phyloP scores from a whole-genome alignment of 1,284 basidiomycete genomes.

The Leccinum griseonigrum region DNA sequence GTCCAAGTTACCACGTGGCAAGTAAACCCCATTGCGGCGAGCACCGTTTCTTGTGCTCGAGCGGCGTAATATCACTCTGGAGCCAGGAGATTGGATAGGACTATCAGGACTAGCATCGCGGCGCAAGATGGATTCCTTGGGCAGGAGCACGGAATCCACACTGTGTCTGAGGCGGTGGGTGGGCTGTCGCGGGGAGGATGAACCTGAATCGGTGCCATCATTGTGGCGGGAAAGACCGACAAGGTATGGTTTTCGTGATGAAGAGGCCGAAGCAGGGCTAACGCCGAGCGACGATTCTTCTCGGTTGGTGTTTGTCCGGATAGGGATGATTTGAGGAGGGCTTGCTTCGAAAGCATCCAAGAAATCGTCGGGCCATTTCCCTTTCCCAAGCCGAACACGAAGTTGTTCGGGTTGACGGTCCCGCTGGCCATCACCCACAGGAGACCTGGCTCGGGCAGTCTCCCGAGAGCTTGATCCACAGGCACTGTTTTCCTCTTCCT shows the following conservation, averaged over 20 bases:
- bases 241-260: constrained; percentile 56
- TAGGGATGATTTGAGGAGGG: constrained; percentile 32
- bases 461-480: constrained; percentile 37
- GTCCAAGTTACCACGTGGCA: constrained; percentile 41
- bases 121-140: constrained; percentile 52
- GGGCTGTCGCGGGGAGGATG: constrained; percentile 52
- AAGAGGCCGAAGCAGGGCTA: constrained; percentile 48
- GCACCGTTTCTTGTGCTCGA: constrained; percentile 50
- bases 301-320: constrained; percentile 27
- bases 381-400: constrained; percentile 64
- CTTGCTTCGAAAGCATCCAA: constrained; percentile 50
- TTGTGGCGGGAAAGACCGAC: constrained; percentile 43
- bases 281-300: constrained; percentile 28
- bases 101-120: constrained; percentile 60
- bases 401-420: constrained; percentile 34
- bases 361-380: constrained; percentile 82
- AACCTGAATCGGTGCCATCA: constrained; percentile 47
- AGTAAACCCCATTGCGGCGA: constrained; percentile 48
- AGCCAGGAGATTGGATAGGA: constrained; percentile 32
- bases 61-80: constrained; percentile 53
- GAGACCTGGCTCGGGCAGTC: constrained; percentile 27
- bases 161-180: constrained; percentile 64
- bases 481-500: constrained; percentile 67
- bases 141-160: constrained; percentile 51
- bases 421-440: constrained; percentile 12